Conservation (phyloP, 2,329 filamentous ascomycete genomes). For the Nothophaeocryptopus gaeumannii region DNA sequence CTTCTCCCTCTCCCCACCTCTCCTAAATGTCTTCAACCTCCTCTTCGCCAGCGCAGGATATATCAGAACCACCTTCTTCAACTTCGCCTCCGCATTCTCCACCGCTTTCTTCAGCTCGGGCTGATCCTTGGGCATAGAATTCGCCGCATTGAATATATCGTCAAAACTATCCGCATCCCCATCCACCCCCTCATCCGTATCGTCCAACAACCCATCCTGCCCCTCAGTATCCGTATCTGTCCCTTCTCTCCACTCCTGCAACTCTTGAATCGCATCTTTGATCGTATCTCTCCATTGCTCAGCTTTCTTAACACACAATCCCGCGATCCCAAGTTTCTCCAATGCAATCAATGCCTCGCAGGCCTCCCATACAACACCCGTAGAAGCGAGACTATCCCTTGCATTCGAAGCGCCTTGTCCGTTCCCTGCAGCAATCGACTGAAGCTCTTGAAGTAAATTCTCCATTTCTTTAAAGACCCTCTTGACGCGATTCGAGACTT, state of each 20-base stretch:
- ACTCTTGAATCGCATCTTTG: slow-evolving; percentile 77
- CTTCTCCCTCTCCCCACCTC: slow-evolving; percentile 13
- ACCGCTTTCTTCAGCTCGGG: slow-evolving; percentile 65
- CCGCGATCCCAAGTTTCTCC: slow-evolving; percentile 64
- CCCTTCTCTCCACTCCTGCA: slow-evolving; percentile 79
- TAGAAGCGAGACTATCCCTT: slow-evolving; percentile 57
- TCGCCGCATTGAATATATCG: slow-evolving; percentile 62
- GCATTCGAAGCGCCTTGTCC: slow-evolving; percentile 29
- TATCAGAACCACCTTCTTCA: slow-evolving; percentile 66
- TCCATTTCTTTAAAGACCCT: slow-evolving; percentile 62
- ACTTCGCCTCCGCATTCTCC: slow-evolving; percentile 60
- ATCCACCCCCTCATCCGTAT: slow-evolving; percentile 40
- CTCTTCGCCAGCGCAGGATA: slow-evolving; percentile 69
- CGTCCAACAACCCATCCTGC: slow-evolving; percentile 36
- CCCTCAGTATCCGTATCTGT: slow-evolving; percentile 50
- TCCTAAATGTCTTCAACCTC: slow-evolving; percentile 52
- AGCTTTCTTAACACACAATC: slow-evolving; percentile 67
- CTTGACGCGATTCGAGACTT: slow-evolving; percentile 60
- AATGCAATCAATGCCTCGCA: slow-evolving; percentile 71
- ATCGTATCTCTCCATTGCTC: slow-evolving; percentile 72
- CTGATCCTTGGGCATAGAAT: slow-evolving; percentile 62
- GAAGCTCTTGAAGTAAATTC: slow-evolving; percentile 60
- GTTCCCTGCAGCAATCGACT: slow-evolving; percentile 49
- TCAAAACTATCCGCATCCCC: slow-evolving; percentile 57
- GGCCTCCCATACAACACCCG: slow-evolving; percentile 77